Percentiles rank a stretch among this genome's conserved stretches.
Conservation (phyloP, 2,329 filamentous ascomycete genomes). For the Apiospora kogelbergensis region DNA sequence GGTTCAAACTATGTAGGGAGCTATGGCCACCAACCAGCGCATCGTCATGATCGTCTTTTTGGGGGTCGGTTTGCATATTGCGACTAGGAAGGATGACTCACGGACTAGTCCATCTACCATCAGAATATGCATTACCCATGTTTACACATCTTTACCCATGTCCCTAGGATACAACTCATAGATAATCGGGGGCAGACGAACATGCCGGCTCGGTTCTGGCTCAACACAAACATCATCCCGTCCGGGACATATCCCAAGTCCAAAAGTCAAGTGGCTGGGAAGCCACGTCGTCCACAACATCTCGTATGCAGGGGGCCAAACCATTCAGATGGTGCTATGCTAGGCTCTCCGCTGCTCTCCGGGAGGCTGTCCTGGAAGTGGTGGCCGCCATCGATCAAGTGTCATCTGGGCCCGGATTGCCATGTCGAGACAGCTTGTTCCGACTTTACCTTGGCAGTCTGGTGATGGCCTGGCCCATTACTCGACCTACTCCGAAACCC, state of each 20-base stretch:
- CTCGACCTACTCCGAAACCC: constrained; percentile 7
- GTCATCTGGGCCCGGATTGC: background rate
- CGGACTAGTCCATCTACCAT: background rate
- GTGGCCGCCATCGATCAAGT: background rate
- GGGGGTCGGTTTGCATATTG: constrained; percentile 4
- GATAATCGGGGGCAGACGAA: background rate
- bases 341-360: background rate
- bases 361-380: background rate
- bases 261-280: constrained; percentile 15
- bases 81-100: constrained; percentile 1
- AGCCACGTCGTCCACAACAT: background rate
- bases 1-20: background rate
- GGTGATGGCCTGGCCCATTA: constrained; percentile 9
- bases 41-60: constrained; percentile 9
- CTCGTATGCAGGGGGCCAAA: constrained; percentile 14
- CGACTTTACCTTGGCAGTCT: background rate
- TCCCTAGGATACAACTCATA: background rate
- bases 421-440: background rate
- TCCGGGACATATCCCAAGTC: constrained; percentile 2
- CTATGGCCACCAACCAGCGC: constrained; percentile 4
- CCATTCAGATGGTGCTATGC: background rate
- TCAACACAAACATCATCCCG: background rate
- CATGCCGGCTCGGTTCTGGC: background rate
- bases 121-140: background rate
- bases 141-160: background rate